Base-by-base conservation (phyloP, 2,329 filamentous ascomycete species). In the Exophiala oligosperma region DNA sequence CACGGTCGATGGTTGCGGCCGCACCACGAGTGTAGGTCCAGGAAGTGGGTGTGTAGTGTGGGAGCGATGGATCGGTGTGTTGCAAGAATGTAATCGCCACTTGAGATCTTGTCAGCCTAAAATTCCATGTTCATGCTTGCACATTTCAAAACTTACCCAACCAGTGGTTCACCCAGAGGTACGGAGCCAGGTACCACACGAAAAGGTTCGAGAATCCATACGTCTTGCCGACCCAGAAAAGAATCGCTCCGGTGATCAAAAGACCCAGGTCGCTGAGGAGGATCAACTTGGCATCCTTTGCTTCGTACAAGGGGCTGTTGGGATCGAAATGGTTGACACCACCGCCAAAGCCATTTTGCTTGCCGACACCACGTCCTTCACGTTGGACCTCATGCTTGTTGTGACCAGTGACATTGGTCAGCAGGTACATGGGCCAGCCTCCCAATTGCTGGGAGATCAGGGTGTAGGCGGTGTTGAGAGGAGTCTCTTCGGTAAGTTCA, bases 131-230 rank as follows among this genome's bases (percentile, higher is more conserved):
- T 3, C n/a, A 32, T 17, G 4, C 12, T 23, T 40, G 41, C 52
- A 51, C 51, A 17, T 23, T 48, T 29, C 14, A 26, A 9, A n/a
- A 83, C 90, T 83, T 86, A 94, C 91, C 90, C 56, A 97, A 89
- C 93, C 93, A 97, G 85, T 97, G 92, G 84, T 97, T 96, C 56
- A 97, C 92, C 93, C 93, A 97, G 61, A 97, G 82, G 75, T 97
- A 99, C 38, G 94, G 94, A 59, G 95, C 72, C 71, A 92, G 86
- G 79, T 99, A 99, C 93, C 94, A 97, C 63, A 99, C 89, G 60
- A 90, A 78, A 73, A 97, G 81, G 81, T 97, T 97, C 72, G 80
- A 74, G 81, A 87, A 93, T 71, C 94, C 94, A 68, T 88, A 97
- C 56, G 77, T 89, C 74, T 86, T 86, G 69, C 87, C 87, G 65